Conservation (phyloP, 2,329 filamentous ascomycete species). For the Penicillium nordicum region DNA sequence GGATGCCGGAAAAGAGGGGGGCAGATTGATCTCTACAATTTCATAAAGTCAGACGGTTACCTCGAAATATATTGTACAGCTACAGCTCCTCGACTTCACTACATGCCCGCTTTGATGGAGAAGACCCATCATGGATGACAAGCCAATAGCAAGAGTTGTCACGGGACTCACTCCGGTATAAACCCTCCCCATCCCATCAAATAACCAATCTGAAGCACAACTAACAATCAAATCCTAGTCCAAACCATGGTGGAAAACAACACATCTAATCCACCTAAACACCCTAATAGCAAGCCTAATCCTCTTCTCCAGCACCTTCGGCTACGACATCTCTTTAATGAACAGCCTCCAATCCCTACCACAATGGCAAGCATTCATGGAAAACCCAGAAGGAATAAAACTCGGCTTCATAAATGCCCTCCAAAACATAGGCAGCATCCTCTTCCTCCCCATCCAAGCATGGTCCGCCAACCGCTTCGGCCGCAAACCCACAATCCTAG, state of each 20-base stretch:
- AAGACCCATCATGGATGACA: background rate
- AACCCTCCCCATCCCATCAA: background rate
- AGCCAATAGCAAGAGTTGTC: background rate
- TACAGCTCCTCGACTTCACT: no score
- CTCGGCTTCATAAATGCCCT: slow-evolving; percentile 5
- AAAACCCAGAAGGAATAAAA: background rate
- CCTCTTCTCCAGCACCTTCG: slow-evolving; percentile 6
- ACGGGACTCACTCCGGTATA: background rate
- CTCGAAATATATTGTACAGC: background rate
- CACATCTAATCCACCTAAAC: slow-evolving; percentile 1
- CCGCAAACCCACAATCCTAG: slow-evolving; percentile 27
- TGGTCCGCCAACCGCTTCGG: slow-evolving; percentile 31
- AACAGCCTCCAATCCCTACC: slow-evolving; percentile 6
- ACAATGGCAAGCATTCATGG: slow-evolving; percentile 3
- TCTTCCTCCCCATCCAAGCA: slow-evolving; percentile 1
- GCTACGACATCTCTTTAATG: slow-evolving; percentile 8
- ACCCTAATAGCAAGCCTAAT: background rate
- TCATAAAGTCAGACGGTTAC: background rate
- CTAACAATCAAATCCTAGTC: background rate
- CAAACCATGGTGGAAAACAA: slow-evolving; percentile 6
- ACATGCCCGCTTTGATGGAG: background rate
- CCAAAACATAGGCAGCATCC: slow-evolving; percentile 3
- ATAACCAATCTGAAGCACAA: no score
- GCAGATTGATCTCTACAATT: background rate
- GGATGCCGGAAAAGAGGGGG: background rate